Evolutionary conservation across 176 grass and related monocot genomes (phyloP), one percentile per base, ranked within the genome.

Genomic region (Raddia distichophylla): DNA sequence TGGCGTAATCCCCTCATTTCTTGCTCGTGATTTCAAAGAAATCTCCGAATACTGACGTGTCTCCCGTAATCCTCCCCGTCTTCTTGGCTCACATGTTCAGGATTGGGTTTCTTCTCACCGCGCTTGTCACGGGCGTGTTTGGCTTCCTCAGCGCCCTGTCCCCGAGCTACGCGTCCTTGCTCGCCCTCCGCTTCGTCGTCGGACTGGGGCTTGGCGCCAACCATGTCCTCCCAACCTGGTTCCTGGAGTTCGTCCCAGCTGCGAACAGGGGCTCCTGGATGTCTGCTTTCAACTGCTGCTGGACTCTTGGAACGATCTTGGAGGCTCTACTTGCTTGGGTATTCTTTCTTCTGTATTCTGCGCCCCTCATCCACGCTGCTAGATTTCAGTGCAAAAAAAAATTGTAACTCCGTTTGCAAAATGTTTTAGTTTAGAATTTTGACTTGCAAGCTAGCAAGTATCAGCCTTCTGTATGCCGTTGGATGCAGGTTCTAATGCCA

Each of bases 201-300:
- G 92, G 89, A 8, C 54, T 91, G 18, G 92, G 92, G 44, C 48
- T 94, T 52, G 92, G 89, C 2, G 92, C 79, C 55, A 62, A 16
- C 1, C 86, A 86, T 67, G 92, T 94, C 18, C 85, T 94, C 12
- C 32, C 83, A 8, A 86, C 86, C 78, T 94, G 92, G 92, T 94
- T 94, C 82, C 58, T 94, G n/a, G 89, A 94, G 60, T 94, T 91
- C 56, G 77, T 94, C 65, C 92, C 92, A 77, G 59, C 76, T 84
- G 79, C 86, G 66, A 94, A 78, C 33, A 83, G 89, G 69, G 92
- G 92, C 74, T 63, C 75, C 60, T 91, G 86, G 92, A 89, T 91
- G 76, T 77, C 77, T 18, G 34, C 75, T 64, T 94, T 91, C 37
- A 2, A 48, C 22, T 80, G 46, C 45, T 91, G 60, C 53, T 91